Conservation (phyloP, 148 eudicot genomes). For the Suaeda aralocaspica region DNA sequence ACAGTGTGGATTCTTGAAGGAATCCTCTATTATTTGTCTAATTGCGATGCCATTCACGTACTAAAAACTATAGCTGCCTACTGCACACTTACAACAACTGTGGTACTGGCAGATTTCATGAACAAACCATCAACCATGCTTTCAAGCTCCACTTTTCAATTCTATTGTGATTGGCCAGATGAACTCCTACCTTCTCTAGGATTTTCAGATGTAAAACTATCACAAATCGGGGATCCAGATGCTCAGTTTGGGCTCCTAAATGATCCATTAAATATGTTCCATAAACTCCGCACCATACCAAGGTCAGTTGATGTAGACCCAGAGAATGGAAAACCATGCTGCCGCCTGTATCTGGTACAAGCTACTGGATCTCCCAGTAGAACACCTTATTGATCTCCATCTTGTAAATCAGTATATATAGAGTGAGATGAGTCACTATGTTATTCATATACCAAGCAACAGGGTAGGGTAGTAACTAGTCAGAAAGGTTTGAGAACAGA, state of each 20-base stretch:
- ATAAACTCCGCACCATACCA: constrained; percentile 79
- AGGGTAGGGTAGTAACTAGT: no score
- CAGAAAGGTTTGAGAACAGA: neutral
- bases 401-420: constrained; percentile 1
- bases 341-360: constrained; percentile 84
- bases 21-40: constrained; percentile 66
- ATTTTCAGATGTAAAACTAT: constrained; percentile 73
- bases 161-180: constrained; percentile 94
- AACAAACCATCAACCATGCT: constrained; percentile 74
- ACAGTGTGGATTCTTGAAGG: constrained; percentile 93
- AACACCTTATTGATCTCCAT: constrained; percentile 13
- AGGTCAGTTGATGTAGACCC: constrained; percentile 81
- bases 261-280: constrained; percentile 74
- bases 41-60: constrained; percentile 58
- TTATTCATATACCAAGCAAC: constrained; percentile 6
- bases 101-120: constrained; percentile 90
- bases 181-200: constrained; percentile 79
- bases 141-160: constrained; percentile 56
- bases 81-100: constrained; percentile 53
- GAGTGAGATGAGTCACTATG: neutral
- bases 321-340: constrained; percentile 84
- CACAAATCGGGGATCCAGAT: constrained; percentile 91
- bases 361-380: constrained; percentile 76
- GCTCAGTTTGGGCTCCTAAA: constrained; percentile 77
- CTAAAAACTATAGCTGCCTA: constrained; percentile 66